These are phyloP conservation scores for Lasiosphaeria ovina DNA, from an alignment of 495 filamentous ascomycete species.

Conservation along the genomic window DNA sequence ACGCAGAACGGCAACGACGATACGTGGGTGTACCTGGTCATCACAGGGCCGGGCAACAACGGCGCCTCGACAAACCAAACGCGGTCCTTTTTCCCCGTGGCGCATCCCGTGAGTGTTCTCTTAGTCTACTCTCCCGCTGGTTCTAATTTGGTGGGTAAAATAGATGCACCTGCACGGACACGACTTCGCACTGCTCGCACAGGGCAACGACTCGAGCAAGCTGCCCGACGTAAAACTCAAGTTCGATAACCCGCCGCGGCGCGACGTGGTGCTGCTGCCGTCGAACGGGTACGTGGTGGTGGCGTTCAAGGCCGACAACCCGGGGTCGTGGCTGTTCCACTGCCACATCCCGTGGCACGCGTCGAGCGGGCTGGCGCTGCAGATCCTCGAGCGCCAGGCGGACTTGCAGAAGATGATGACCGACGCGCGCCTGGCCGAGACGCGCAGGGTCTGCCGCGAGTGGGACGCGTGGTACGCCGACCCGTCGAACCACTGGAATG, in stretches of 20 bases:
- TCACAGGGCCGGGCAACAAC: slow-evolving; percentile 13
- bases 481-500: slow-evolving; percentile 12
- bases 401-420: slow-evolving; percentile 29
- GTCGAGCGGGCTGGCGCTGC: slow-evolving; percentile 39
- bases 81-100: slow-evolving; percentile 13
- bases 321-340: slow-evolving; percentile 37
- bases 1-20: not conserved
- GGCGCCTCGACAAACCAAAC: not conserved
- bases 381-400: slow-evolving; percentile 41
- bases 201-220: slow-evolving; percentile 11
- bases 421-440: slow-evolving; percentile 4
- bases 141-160: not conserved
- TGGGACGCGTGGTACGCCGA: slow-evolving; percentile 31
- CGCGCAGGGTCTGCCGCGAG: slow-evolving; percentile 31
- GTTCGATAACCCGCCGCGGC: slow-evolving; percentile 27
- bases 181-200: slow-evolving; percentile 53
- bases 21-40: slow-evolving; percentile 18
- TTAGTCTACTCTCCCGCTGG: slow-evolving; percentile 29
- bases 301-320: slow-evolving; percentile 41
- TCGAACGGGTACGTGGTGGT: slow-evolving; percentile 30
- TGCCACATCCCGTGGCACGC: slow-evolving; percentile 50
- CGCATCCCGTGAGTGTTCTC: slow-evolving; percentile 32
- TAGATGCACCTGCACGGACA: slow-evolving; percentile 55
- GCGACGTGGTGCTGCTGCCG: slow-evolving; percentile 36
- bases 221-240: slow-evolving; percentile 14